These are phyloP conservation scores for Agrocybe pediades DNA, from an alignment of 768 basidiomycete species.

Conservation along the genomic window DNA sequence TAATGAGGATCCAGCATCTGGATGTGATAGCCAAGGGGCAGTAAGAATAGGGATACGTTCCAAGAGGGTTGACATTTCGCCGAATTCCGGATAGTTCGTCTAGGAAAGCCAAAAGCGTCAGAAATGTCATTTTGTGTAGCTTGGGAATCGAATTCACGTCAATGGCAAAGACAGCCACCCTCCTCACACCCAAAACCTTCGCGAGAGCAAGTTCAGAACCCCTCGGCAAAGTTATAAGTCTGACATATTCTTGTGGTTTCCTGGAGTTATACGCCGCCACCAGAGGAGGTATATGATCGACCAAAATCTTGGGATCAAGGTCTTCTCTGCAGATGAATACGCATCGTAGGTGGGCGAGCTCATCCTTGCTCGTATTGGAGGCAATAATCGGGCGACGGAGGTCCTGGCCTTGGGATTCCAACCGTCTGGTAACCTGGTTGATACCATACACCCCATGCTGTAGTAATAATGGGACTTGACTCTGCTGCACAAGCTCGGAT, in stretches of 20 bases:
- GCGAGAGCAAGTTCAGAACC: slow-evolving; percentile 67
- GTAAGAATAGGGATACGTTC: slow-evolving; percentile 53
- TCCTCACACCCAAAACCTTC: slow-evolving; percentile 61
- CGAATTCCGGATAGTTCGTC: slow-evolving; percentile 10
- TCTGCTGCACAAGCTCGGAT: neutral
- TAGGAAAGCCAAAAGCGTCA: neutral
- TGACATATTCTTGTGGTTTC: slow-evolving; percentile 36
- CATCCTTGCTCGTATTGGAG: slow-evolving; percentile 6
- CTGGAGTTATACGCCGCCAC: slow-evolving; percentile 75
- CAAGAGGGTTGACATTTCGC: slow-evolving; percentile 34
- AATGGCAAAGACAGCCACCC: slow-evolving; percentile 67
- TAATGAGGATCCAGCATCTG: slow-evolving; percentile 30
- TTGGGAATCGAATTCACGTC: slow-evolving; percentile 48
- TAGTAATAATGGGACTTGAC: slow-evolving; percentile 39
- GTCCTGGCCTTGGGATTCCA: slow-evolving; percentile 58
- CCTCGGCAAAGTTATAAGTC: slow-evolving; percentile 65
- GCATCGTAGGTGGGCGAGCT: slow-evolving; percentile 31
- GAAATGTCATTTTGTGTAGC: neutral
- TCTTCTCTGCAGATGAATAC: slow-evolving; percentile 78
- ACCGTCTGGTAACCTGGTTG: slow-evolving; percentile 73
- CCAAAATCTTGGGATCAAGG: slow-evolving; percentile 68
- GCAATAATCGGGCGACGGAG: slow-evolving; percentile 27
- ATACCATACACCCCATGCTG: slow-evolving; percentile 66
- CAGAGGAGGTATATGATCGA: slow-evolving; percentile 76
- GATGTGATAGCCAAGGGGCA: slow-evolving; percentile 63